Evolutionary conservation across 345 rosid species (phyloP).

Genomic region (Euphorbia peplus): DNA sequence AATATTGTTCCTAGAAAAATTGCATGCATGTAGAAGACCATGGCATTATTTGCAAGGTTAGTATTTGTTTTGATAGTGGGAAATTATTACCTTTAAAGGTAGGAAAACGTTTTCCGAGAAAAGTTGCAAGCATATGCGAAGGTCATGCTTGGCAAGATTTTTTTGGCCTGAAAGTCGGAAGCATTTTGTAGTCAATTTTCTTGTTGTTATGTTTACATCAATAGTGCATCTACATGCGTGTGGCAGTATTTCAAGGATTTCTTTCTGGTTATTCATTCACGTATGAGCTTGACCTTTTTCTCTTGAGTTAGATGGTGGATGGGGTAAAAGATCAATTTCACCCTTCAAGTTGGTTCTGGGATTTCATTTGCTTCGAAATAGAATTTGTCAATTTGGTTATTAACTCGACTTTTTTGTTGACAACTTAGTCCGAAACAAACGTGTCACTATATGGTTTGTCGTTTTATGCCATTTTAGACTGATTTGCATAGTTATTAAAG

Average conservation of each 20-base stretch:
- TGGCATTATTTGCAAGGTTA: no score
- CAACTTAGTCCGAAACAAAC: not conserved
- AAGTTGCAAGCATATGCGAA: not conserved
- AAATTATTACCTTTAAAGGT: not conserved
- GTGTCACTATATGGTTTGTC: not conserved
- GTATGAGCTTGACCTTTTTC: not conserved
- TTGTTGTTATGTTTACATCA: constrained; percentile 5
- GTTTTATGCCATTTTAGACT: no score
- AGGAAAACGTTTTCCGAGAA: not conserved
- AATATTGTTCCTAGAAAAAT: not conserved
- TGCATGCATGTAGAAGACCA: no score
- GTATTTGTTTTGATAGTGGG: not conserved
- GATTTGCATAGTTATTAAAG: no score
- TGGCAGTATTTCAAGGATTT: not conserved
- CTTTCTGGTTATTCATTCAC: not conserved
- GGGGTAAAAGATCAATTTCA: not conserved
- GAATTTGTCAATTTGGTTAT: not conserved
- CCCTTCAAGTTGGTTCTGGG: not conserved
- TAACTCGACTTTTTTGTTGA: not conserved
- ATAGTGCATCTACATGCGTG: not conserved
- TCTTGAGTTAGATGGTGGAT: not conserved
- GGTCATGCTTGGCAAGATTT: not conserved
- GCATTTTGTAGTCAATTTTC: not conserved
- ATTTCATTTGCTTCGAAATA: not conserved
- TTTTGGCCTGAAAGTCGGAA: not conserved